Base-by-base conservation (phyloP, 768 basidiomycete genomes). In the Mycena olivaceomarginata region DNA sequence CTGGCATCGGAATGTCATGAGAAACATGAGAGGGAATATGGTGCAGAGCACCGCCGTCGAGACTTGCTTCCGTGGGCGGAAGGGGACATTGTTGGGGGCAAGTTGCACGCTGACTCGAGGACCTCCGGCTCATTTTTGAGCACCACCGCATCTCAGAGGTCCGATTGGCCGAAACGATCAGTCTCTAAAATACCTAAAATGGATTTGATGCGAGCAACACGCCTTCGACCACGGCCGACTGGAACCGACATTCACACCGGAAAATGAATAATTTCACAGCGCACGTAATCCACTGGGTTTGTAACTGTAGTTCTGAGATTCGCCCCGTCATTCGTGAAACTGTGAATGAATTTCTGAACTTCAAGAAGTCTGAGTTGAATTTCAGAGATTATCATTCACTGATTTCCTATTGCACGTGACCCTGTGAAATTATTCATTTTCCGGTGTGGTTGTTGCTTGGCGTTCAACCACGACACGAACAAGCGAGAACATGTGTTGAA, bases 1-100 rank as follows among this genome's bases (percentile, higher is more conserved):
- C 25, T 11, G 72, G 63, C 53, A 70, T 66, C 1, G 72, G 57
- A 20, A 67, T 70, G 72, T 77, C 76, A n/a, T 73, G 72, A 39
- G 72, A 65, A 53, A 68, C 65, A 70, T 74, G 67, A 31, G 76
- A 77, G 13, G 64, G 72, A 41, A 74, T 74, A 37, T 69, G 76
- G 66, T 72, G 67, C 48, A 68, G 59, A 40, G 40, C 60, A 22
- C n/a, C 48, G 1, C 62, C 60, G 41, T 43, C 41, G 10, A 13
- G 40, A 39, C 9, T 15, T 11, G 43, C 13, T 3, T 63, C 51
- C 20, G 56, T 51, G 62, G n/a, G 64, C 45, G 70, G 75, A 11
- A 70, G 60, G 62, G 62, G 76, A 72, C 76, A 77, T 77, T 66
- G 67, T 53, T 15, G 64, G 8, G 64, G 40, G 41, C 37, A 77